Conservation (phyloP, 805 yeast species). For the Candida maesae region DNA sequence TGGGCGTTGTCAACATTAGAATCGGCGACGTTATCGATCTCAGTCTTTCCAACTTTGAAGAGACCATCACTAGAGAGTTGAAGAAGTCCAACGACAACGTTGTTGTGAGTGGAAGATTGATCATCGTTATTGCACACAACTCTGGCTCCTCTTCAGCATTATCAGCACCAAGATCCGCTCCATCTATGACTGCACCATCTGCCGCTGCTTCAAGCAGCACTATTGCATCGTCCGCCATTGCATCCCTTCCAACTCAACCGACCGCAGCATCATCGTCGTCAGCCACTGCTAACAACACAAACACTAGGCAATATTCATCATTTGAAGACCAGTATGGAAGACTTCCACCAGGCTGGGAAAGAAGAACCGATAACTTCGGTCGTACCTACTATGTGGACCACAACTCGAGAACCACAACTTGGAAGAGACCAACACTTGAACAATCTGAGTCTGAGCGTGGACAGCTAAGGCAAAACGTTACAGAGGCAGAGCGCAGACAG, state of each 20-base stretch:
- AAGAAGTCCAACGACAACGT: constrained; percentile 88
- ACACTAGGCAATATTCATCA: constrained; percentile 71
- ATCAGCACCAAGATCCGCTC: constrained; percentile 10
- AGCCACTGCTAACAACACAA: not conserved
- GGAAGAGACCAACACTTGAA: constrained; percentile 92
- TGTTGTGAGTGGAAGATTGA: constrained; percentile 90
- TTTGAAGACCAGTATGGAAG: constrained; percentile 97
- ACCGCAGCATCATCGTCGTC: constrained; percentile 5
- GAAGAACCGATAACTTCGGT: constrained; percentile 96
- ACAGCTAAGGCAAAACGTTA: constrained; percentile 57
- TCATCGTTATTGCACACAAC: constrained; percentile 63
- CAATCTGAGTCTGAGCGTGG: constrained; percentile 67
- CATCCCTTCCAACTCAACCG: constrained; percentile 24
- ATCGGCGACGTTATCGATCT: constrained; percentile 85
- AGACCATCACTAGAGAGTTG: constrained; percentile 88
- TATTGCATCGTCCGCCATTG: constrained; percentile 22
- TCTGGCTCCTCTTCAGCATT: constrained; percentile 10
- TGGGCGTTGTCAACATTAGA: constrained; percentile 91
- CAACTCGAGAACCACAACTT: constrained; percentile 96
- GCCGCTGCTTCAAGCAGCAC: constrained; percentile 14
- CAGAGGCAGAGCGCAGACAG: constrained; percentile 87
- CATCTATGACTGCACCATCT: constrained; percentile 25
- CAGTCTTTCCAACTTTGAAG: constrained; percentile 47
- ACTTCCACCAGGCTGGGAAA: constrained; percentile 98
- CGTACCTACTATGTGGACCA: constrained; percentile 98